These are phyloP conservation scores for Pseudisothecium myosuroides DNA, from an alignment of 225 moss, liverwort and hornwort genomes.

Conservation along the genomic window DNA sequence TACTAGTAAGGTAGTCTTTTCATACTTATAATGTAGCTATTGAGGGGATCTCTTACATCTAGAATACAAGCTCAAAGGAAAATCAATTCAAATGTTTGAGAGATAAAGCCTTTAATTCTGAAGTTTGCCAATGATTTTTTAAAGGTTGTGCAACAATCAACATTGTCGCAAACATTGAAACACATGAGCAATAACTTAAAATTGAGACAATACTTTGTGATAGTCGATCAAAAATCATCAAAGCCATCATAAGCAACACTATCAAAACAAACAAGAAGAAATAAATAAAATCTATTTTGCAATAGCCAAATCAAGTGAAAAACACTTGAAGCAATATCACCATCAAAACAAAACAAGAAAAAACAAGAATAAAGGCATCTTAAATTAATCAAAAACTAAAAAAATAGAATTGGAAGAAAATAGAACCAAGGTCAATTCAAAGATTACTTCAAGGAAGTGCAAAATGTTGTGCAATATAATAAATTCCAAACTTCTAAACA, in stretches of 20 bases:
- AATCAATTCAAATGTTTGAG: background rate
- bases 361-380: background rate
- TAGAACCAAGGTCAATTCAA: background rate
- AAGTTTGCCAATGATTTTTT: background rate
- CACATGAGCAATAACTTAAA: background rate
- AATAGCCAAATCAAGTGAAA: background rate
- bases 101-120: background rate
- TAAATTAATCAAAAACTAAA: background rate
- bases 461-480: background rate
- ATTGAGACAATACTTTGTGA: background rate
- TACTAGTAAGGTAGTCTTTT: background rate
- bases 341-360: background rate
- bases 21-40: background rate
- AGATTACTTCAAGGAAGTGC: background rate
- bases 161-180: background rate
- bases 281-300: background rate
- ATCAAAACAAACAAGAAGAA: background rate
- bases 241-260: background rate
- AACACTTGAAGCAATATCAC: background rate
- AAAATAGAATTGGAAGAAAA: background rate
- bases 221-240: background rate
- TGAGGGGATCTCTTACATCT: accelerated
- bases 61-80: background rate
- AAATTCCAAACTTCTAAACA: background rate
- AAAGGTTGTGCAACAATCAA: background rate